phyloP scores from a whole-genome alignment of 192 early-diverging fungal genomes.

The Linnemannia schmuckeri region DNA sequence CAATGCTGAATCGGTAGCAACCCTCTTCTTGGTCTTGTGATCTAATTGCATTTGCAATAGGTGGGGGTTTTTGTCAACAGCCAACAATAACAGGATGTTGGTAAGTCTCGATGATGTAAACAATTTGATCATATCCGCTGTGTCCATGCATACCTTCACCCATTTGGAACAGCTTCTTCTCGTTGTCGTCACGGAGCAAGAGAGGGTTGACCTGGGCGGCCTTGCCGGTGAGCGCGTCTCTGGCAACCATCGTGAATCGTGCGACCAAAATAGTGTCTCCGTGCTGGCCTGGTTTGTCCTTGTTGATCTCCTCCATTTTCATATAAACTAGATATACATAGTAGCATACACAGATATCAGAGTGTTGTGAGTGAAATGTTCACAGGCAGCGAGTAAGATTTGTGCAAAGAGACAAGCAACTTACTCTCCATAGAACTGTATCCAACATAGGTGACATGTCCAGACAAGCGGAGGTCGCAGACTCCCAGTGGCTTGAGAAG shows the following conservation, averaged over 20 bases:
- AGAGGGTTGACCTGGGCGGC: slow-evolving; percentile 79
- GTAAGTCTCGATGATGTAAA: neutral
- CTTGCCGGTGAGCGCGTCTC: slow-evolving; percentile 76
- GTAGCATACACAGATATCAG: slow-evolving; percentile 1
- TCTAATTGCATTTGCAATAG: slow-evolving; percentile 14
- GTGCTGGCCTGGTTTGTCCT: slow-evolving; percentile 26
- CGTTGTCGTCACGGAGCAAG: slow-evolving; percentile 75
- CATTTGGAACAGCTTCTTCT: slow-evolving; percentile 75
- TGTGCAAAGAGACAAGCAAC: neutral
- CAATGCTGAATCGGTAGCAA: slow-evolving; percentile 58
- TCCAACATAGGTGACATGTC: slow-evolving; percentile 87
- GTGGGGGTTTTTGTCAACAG: neutral
- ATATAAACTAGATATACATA: slow-evolving; percentile 64
- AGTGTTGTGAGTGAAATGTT: neutral
- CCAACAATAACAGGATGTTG: neutral
- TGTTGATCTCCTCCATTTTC: slow-evolving; percentile 67
- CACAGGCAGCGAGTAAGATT: neutral
- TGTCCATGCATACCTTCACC: slow-evolving; percentile 64
- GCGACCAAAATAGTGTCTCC: slow-evolving; percentile 76
- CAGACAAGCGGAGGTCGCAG: slow-evolving; percentile 80
- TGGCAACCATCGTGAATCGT: slow-evolving; percentile 92
- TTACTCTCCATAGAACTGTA: slow-evolving; percentile 85
- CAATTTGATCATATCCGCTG: neutral
- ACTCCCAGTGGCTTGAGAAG: slow-evolving; percentile 70
- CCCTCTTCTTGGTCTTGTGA: slow-evolving; percentile 64